Evolutionary conservation across 805 yeast genomes (phyloP).

Genomic region (Danielia oregonensis): DNA sequence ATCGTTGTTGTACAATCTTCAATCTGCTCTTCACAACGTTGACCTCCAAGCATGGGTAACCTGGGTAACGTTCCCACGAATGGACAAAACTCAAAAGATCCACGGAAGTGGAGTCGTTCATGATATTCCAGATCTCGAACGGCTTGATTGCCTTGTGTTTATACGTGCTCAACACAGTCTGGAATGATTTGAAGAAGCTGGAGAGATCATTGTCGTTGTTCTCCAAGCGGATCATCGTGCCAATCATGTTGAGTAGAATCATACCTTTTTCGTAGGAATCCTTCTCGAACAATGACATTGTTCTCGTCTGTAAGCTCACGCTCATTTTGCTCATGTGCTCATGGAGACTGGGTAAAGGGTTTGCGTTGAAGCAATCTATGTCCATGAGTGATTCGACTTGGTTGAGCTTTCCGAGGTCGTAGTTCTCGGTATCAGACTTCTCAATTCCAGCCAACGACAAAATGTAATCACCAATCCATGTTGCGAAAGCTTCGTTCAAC

Average conservation of each 20-base stretch:
- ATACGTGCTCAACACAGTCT: constrained; percentile 33
- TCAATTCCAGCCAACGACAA: constrained; percentile 19
- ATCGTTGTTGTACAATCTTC: constrained; percentile 36
- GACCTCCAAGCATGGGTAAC: constrained; percentile 52
- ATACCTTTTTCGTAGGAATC: constrained; percentile 60
- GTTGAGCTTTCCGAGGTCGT: constrained; percentile 11
- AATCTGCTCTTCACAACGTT: constrained; percentile 23
- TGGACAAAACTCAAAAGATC: constrained; percentile 51
- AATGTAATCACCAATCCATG: constrained; percentile 58
- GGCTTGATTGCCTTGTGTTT: constrained; percentile 43
- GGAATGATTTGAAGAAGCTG: constrained; percentile 29
- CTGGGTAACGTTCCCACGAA: constrained; percentile 60
- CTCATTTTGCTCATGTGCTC: constrained; percentile 30
- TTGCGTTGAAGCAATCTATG: constrained; percentile 27
- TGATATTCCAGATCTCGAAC: constrained; percentile 49
- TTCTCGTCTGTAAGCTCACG: constrained; percentile 22
- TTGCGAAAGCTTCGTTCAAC: constrained; percentile 78
- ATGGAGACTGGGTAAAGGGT: constrained; percentile 32
- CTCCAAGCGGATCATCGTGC: constrained; percentile 36
- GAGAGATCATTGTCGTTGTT: constrained; percentile 19
- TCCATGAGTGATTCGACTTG: constrained; percentile 30
- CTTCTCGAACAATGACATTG: constrained; percentile 47
- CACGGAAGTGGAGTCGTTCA: constrained; percentile 29
- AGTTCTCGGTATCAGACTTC: constrained; percentile 10
- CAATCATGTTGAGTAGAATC: constrained; percentile 50